A percentile compares a stretch with the other conserved stretches of the same genome.
phyloP scores from a whole-genome alignment of 2,329 filamentous ascomycete genomes.

The Cladosporium sp. region DNA sequence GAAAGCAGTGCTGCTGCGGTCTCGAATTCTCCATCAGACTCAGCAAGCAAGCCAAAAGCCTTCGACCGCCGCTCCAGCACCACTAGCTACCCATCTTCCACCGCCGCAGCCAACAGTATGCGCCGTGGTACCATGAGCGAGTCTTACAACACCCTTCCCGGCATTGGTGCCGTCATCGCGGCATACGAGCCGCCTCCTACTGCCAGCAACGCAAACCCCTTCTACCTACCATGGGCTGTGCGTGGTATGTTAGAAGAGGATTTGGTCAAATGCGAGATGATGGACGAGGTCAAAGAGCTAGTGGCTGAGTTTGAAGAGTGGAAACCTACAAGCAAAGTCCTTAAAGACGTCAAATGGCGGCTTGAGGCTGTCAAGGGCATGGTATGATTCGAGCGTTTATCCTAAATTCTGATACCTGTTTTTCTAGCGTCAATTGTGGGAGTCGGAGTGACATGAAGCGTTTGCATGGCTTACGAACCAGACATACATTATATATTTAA shows the following conservation, averaged over 20 bases:
- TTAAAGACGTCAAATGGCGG: slow-evolving; percentile 94
- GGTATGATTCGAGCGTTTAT: slow-evolving; percentile 41
- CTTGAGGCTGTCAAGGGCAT: slow-evolving; percentile 88
- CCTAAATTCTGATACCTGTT: not conserved
- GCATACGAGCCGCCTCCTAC: slow-evolving; percentile 38
- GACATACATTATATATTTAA: slow-evolving; percentile 2
- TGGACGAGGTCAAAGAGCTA: slow-evolving; percentile 69
- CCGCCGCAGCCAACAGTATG: slow-evolving; percentile 30
- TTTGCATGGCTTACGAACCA: not conserved
- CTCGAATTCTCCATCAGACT: not conserved
- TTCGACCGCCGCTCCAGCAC: slow-evolving; percentile 22
- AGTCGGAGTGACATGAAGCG: not conserved
- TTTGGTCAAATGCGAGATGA: slow-evolving; percentile 67
- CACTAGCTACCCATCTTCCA: slow-evolving; percentile 26
- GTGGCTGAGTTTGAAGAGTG: slow-evolving; percentile 89
- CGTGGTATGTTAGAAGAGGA: slow-evolving; percentile 88
- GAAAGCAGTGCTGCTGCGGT: slow-evolving; percentile 38
- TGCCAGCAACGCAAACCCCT: slow-evolving; percentile 65
- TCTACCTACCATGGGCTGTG: slow-evolving; percentile 92
- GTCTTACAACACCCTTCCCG: slow-evolving; percentile 19
- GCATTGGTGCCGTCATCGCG: slow-evolving; percentile 30
- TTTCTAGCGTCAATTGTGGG: not conserved
- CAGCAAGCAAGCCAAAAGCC: slow-evolving; percentile 13
- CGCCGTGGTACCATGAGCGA: slow-evolving; percentile 27
- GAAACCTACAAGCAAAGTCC: slow-evolving; percentile 82